Evolutionary conservation across 169 alveolate genomes (phyloP), one percentile per base, ranked within the genome.

Genomic region (Theileria parva): DNA sequence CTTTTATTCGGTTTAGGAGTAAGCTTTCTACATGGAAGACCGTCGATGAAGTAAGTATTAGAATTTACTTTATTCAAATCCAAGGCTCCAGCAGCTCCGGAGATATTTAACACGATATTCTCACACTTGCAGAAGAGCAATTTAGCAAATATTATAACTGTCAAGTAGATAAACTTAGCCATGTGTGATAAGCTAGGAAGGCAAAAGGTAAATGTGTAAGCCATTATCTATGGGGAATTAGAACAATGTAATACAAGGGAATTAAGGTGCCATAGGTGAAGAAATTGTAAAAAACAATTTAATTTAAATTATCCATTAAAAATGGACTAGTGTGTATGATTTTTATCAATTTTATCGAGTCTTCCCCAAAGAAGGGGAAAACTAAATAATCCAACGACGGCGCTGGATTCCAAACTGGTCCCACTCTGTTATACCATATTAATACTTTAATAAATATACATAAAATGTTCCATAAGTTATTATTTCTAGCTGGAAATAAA

Each of bases 201-300:
- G 7, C 25, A 9, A 61, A 3, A 21, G 39, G 39, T 13, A 27
- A 61, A 61, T 61, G 69, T 61, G 34, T 61, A 61, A 61, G 12
- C 64, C 21, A 21, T 23, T 19, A 57, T 19, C 69, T 9, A 61
- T 61, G 69, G 69, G 69, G 69, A 61, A n/a, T 9, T n/a, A 9
- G 34, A 61, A 21, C 12, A 37, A 37, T 37, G 4, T 6, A 37
- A 37, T 37, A 37, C 48, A 37, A 37, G 48, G 48, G 48, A 37
- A 37, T 37, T 37, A 37, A 37, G 48, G 48, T 37, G 48, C 48
- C 48, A 37, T 37, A 37, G 48, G 48, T 37, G 48, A 37, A 37
- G 4, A 37, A 37, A 37, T 37, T 37, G 8, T 37, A 6, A 37
- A 37, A 37, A 37, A 37, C 8, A 37, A 6, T 4, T 37, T 37